phyloP scores from a whole-genome alignment of 257 asterid genomes.

The Pogostemon cablin region DNA sequence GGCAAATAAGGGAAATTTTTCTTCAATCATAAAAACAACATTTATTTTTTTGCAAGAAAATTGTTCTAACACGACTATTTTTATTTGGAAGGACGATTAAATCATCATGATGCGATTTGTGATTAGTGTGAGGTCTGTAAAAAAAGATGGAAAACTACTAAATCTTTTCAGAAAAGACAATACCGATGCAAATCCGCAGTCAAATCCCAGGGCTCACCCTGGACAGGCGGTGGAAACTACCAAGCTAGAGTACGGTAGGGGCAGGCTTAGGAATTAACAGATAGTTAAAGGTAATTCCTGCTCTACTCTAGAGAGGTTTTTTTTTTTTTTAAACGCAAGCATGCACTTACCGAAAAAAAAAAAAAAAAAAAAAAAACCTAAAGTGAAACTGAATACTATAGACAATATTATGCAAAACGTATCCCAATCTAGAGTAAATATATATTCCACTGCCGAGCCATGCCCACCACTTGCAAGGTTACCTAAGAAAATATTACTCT shows the following conservation, averaged over 20 bases:
- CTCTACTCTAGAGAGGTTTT: neutral
- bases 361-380: constrained; percentile 6
- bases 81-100: neutral
- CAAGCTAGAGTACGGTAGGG: too few species aligned
- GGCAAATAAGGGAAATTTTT: neutral
- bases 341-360: neutral
- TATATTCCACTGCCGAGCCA: neutral
- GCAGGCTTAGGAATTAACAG: too few species aligned
- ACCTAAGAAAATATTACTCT: neutral
- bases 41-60: too few species aligned
- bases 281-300: neutral
- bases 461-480: neutral
- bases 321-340: too few species aligned
- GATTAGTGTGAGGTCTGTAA: constrained; percentile 22
- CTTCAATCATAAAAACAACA: neutral
- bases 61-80: too few species aligned
- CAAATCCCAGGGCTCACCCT: too few species aligned
- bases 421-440: neutral
- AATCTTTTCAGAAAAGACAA: constrained; percentile 9
- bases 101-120: constrained; percentile 17
- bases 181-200: neutral
- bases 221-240: too few species aligned
- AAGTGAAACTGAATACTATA: constrained; percentile 1
- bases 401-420: constrained; percentile 1
- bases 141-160: constrained; percentile 6